Conservation (phyloP, 352 stramenopile genomes). For the Globisporangium okanoganense region DNA sequence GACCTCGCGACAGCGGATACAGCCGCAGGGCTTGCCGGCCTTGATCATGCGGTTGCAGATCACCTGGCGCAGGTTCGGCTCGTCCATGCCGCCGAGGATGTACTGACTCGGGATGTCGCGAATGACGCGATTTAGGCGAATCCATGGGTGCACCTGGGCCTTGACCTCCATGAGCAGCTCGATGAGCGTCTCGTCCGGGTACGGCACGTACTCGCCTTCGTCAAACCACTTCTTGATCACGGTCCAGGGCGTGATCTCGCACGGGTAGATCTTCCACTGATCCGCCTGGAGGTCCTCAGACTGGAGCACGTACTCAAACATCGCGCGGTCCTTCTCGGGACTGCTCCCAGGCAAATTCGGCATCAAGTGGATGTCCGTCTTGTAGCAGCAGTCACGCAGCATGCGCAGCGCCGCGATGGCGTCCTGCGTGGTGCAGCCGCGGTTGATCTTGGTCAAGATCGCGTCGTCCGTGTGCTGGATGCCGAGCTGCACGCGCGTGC, state of each 20-base stretch:
- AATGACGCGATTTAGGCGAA: slow-evolving; percentile 92
- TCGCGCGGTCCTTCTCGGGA: slow-evolving; percentile 76
- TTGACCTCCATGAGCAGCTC: slow-evolving; percentile 90
- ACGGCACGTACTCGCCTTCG: slow-evolving; percentile 85
- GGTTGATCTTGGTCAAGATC: slow-evolving; percentile 91
- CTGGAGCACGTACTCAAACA: slow-evolving; percentile 90
- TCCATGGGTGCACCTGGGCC: slow-evolving; percentile 91
- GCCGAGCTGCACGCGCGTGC: slow-evolving; percentile 87
- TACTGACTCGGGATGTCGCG: slow-evolving; percentile 93
- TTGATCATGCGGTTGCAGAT: slow-evolving; percentile 83
- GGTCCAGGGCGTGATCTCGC: slow-evolving; percentile 89
- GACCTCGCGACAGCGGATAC: slow-evolving; percentile 91
- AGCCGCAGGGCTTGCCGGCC: slow-evolving; percentile 71
- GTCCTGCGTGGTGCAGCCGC: slow-evolving; percentile 75
- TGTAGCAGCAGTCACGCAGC: slow-evolving; percentile 92
- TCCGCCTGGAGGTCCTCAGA: slow-evolving; percentile 90
- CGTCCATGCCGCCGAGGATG: slow-evolving; percentile 90
- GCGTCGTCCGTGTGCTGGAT: slow-evolving; percentile 91
- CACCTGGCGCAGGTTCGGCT: slow-evolving; percentile 90
- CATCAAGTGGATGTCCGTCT: slow-evolving; percentile 93
- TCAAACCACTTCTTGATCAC: slow-evolving; percentile 92
- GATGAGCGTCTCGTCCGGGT: slow-evolving; percentile 85
- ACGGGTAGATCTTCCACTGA: slow-evolving; percentile 96
- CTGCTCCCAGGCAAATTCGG: slow-evolving; percentile 88
- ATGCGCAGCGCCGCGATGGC: slow-evolving; percentile 73